phyloP scores from a whole-genome alignment of 2,329 filamentous ascomycete genomes.

The Sphaerulina vaccinii region DNA sequence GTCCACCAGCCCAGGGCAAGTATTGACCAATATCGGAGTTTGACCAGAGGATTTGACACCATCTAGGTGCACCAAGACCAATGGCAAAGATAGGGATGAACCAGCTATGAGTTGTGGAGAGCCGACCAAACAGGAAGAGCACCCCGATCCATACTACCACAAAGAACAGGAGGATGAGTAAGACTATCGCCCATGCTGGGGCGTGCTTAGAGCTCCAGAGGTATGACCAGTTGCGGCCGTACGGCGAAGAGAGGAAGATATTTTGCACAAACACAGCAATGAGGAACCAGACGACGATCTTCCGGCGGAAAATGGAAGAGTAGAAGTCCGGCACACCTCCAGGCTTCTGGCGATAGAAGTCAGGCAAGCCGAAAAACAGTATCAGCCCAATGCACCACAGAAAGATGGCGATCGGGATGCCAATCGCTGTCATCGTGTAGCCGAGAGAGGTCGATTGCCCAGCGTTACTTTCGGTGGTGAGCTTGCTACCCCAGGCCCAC shows the following conservation, averaged over 20 bases:
- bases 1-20: slow-evolving; percentile 61
- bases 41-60: slow-evolving; percentile 68
- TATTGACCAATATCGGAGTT: slow-evolving; percentile 60
- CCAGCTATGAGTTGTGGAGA: slow-evolving; percentile 64
- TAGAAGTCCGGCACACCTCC: slow-evolving; percentile 67
- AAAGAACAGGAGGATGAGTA: slow-evolving; percentile 58
- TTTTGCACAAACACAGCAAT: slow-evolving; percentile 64
- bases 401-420: slow-evolving; percentile 57
- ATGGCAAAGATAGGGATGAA: slow-evolving; percentile 67
- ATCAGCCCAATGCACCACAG: slow-evolving; percentile 57
- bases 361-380: slow-evolving; percentile 62
- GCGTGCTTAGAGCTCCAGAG: slow-evolving; percentile 60
- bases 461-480: slow-evolving; percentile 47
- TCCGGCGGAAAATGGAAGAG: slow-evolving; percentile 59
- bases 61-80: slow-evolving; percentile 63
- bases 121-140: slow-evolving; percentile 52
- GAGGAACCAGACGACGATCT: slow-evolving; percentile 68
- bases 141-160: slow-evolving; percentile 56
- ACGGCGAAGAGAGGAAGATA: slow-evolving; percentile 65
- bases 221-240: slow-evolving; percentile 66
- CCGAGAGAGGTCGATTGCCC: slow-evolving; percentile 39
- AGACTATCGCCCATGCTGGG: slow-evolving; percentile 55
- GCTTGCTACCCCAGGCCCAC: slow-evolving; percentile 65
- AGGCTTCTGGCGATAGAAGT: slow-evolving; percentile 64
- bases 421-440: slow-evolving; percentile 48